A percentile compares a stretch with the other conserved stretches of the same genome.
phyloP scores from a whole-genome alignment of 1,284 basidiomycete species.

The Moniliophthora roreri region DNA sequence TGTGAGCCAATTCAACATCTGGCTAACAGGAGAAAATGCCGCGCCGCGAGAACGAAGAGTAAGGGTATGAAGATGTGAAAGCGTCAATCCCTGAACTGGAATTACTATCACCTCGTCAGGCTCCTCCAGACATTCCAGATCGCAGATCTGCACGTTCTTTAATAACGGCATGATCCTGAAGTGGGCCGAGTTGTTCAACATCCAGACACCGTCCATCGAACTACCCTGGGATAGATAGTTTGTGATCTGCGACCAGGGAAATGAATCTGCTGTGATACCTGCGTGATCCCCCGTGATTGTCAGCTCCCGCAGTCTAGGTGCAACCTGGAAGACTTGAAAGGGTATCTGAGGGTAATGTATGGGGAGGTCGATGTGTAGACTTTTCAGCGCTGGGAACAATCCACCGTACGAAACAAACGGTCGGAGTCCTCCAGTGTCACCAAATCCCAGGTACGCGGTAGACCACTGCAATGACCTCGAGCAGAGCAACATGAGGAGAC shows the following conservation, averaged over 20 bases:
- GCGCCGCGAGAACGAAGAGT: background rate
- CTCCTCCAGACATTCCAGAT: background rate
- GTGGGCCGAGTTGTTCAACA: background rate
- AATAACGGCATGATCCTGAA: background rate
- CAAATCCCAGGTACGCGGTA: background rate
- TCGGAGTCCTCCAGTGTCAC: background rate
- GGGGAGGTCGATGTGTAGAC: background rate
- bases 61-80: background rate
- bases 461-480: background rate
- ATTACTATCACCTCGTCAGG: background rate
- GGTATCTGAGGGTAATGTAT: background rate
- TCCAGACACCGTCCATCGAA: background rate
- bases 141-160: background rate
- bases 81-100: background rate
- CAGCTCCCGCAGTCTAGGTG: background rate
- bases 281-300: background rate
- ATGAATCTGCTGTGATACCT: background rate
- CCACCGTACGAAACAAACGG: background rate
- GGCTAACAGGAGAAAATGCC: background rate
- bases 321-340: background rate
- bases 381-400: background rate
- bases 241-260: background rate
- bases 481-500: background rate
- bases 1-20: background rate
- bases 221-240: background rate